phyloP scores from a whole-genome alignment of 805 yeast species.

The Saturnispora quitensis region DNA sequence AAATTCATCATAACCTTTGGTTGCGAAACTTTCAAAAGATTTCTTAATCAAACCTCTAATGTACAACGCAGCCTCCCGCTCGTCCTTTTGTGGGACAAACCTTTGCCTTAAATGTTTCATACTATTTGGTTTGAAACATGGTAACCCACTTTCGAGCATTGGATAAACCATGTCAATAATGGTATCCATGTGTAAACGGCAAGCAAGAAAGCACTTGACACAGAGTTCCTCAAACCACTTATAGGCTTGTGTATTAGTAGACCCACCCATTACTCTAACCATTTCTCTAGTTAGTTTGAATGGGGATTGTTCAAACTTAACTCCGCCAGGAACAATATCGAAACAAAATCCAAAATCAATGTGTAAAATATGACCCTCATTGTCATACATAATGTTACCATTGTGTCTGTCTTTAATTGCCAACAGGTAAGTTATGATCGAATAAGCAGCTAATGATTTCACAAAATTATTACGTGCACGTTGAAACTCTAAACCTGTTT shows the following conservation, averaged over 20 bases:
- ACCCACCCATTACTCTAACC: slow-evolving; percentile 95
- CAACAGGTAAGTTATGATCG: slow-evolving; percentile 78
- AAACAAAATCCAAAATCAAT: slow-evolving; percentile 98
- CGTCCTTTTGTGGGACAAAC: slow-evolving; percentile 73
- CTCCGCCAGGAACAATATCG: slow-evolving; percentile 99
- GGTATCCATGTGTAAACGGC: slow-evolving; percentile 79
- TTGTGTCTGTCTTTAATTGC: slow-evolving; percentile 97
- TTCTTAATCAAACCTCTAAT: slow-evolving; percentile 70
- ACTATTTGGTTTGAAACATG: slow-evolving; percentile 88
- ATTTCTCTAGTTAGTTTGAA: slow-evolving; percentile 93
- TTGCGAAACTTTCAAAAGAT: slow-evolving; percentile 79
- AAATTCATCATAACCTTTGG: slow-evolving; percentile 96
- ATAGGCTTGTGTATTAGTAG: slow-evolving; percentile 73
- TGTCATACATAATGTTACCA: slow-evolving; percentile 95
- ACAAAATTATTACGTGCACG: slow-evolving; percentile 87
- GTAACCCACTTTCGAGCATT: slow-evolving; percentile 91
- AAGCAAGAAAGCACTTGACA: slow-evolving; percentile 82
- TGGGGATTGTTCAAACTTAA: slow-evolving; percentile 95
- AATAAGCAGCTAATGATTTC: slow-evolving; percentile 89
- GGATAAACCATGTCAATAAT: slow-evolving; percentile 81
- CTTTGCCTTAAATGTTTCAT: slow-evolving; percentile 68
- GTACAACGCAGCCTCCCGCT: slow-evolving; percentile 72
- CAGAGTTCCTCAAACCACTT: slow-evolving; percentile 92
- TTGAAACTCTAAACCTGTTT: slow-evolving; percentile 80
- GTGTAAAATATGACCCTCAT: slow-evolving; percentile 88